Evolutionary conservation across 441 rosid genomes (phyloP).

Genomic region (Erysimum cheiri): DNA sequence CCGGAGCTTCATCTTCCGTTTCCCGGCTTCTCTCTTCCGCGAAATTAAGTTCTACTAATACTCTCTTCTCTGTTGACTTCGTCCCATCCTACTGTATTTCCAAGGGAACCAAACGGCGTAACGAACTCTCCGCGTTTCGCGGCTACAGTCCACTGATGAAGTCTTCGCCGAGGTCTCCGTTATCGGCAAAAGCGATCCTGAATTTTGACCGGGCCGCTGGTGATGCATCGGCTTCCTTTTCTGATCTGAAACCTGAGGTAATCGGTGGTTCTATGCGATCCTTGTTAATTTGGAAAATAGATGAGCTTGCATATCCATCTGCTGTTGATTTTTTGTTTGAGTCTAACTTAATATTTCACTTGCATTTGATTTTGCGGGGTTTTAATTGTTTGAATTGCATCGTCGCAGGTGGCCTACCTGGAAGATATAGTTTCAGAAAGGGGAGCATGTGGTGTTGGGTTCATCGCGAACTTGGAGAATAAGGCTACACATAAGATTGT

Average conservation of each 20-base stretch:
- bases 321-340: conserved; percentile 13
- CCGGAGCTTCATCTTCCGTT: conserved; percentile 53
- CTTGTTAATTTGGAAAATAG: conserved; percentile 4
- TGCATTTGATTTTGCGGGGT: not conserved
- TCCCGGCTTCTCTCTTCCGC: conserved; percentile 53
- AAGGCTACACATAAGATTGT: conserved; percentile 79
- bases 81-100: conserved; percentile 63
- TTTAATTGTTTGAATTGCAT: conserved; percentile 18
- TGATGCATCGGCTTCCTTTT: conserved; percentile 37
- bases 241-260: conserved; percentile 56
- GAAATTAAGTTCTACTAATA: conserved; percentile 45
- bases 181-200: conserved; percentile 49
- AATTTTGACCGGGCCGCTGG: conserved; percentile 44
- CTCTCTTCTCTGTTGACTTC: conserved; percentile 69
- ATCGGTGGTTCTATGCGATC: conserved; percentile 4
- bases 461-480: conserved; percentile 90
- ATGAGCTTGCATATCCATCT: conserved; percentile 19
- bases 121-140: conserved; percentile 50
- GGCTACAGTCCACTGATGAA: conserved; percentile 41
- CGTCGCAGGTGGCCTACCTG: conserved; percentile 76
- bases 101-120: conserved; percentile 56
- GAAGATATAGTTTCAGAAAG: conserved; percentile 89
- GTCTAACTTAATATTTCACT: not conserved
- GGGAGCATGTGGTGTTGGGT: conserved; percentile 99
- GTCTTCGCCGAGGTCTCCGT: conserved; percentile 38